Conservation (phyloP, 2,329 filamentous ascomycete species). For the Penicillium sp. region DNA sequence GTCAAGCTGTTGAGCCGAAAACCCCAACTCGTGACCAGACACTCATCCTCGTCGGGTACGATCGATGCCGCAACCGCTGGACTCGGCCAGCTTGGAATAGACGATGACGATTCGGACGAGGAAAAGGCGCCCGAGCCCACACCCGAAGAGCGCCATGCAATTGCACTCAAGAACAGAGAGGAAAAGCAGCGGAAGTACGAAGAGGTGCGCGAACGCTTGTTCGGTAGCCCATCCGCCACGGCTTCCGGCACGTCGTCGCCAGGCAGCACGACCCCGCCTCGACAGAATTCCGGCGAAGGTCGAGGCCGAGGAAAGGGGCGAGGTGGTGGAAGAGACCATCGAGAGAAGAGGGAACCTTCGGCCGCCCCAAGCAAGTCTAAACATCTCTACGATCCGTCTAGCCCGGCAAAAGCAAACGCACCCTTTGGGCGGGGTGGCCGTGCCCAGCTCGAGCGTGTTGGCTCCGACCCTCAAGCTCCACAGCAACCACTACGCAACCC, state of each 20-base stretch:
- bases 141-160: slow-evolving; percentile 74
- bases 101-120: slow-evolving; percentile 69
- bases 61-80: slow-evolving; percentile 46
- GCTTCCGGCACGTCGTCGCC: slow-evolving; percentile 63
- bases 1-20: slow-evolving; percentile 86
- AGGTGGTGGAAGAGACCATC: slow-evolving; percentile 48
- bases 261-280: slow-evolving; percentile 63
- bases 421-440: slow-evolving; percentile 48
- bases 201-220: slow-evolving; percentile 83
- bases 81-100: slow-evolving; percentile 50
- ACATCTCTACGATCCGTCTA: slow-evolving; percentile 78
- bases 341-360: slow-evolving; percentile 46
- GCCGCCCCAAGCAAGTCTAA: slow-evolving; percentile 41
- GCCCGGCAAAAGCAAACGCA: slow-evolving; percentile 64
- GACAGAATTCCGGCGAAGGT: slow-evolving; percentile 35
- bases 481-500: slow-evolving; percentile 72
- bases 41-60: slow-evolving; percentile 45
- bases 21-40: slow-evolving; percentile 65
- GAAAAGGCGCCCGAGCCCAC: slow-evolving; percentile 66
- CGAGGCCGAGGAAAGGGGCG: slow-evolving; percentile 52
- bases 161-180: slow-evolving; percentile 76
- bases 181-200: slow-evolving; percentile 91
- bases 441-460: slow-evolving; percentile 40
- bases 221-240: slow-evolving; percentile 60
- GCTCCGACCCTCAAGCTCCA: slow-evolving; percentile 35